Conservation (phyloP, 1,139 yeast species). For the Kurtzmaniella quercitrusa region DNA sequence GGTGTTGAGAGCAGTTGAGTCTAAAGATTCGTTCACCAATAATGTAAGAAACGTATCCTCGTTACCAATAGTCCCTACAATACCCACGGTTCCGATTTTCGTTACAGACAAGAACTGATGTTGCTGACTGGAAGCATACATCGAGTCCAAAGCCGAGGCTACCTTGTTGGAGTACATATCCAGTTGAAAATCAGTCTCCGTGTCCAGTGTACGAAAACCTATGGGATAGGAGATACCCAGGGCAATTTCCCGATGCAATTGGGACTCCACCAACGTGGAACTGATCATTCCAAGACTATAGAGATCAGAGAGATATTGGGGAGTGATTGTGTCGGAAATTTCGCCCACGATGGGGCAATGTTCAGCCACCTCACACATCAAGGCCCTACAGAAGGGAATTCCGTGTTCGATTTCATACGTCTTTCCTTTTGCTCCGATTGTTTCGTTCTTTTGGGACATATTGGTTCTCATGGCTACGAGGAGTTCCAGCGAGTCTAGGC, state of each 20-base stretch:
- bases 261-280: constrained; percentile 37
- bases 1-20: constrained; percentile 13
- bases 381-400: constrained; percentile 34
- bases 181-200: constrained; percentile 19
- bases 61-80: constrained; percentile 44
- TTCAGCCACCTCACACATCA: constrained; percentile 30
- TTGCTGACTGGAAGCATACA: constrained; percentile 33
- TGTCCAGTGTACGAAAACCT: constrained; percentile 27
- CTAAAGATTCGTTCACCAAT: constrained; percentile 15
- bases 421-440: constrained; percentile 10
- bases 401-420: constrained; percentile 37
- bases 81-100: constrained; percentile 41
- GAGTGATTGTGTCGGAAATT: constrained; percentile 41
- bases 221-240: constrained; percentile 44
- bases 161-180: constrained; percentile 23
- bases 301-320: constrained; percentile 44
- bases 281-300: constrained; percentile 36
- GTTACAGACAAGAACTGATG: constrained; percentile 43
- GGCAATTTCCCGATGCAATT: constrained; percentile 41
- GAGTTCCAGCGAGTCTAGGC: constrained; percentile 6
- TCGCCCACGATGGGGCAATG: constrained; percentile 38
- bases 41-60: constrained; percentile 40
- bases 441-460: constrained; percentile 21
- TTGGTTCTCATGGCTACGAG: constrained; percentile 28
- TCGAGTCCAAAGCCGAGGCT: constrained; percentile 36